Conservation (phyloP, 2,329 filamentous ascomycete genomes). For the Cordyceps cateniannulata region DNA sequence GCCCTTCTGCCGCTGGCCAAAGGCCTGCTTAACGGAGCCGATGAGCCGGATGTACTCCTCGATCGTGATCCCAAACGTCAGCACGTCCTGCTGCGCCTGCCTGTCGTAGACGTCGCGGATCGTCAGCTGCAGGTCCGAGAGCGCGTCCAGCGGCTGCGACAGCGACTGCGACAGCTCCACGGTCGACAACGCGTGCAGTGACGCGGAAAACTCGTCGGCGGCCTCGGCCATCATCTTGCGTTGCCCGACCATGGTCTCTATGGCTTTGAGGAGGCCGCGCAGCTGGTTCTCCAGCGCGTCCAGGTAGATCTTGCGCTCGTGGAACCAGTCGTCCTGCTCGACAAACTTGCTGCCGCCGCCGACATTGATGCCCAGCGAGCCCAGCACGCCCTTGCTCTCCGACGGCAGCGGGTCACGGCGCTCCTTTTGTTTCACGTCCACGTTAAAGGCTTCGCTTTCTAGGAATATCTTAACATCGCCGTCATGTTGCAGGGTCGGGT, state of each 20-base stretch:
- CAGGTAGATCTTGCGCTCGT: slow-evolving; percentile 89
- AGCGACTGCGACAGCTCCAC: slow-evolving; percentile 88
- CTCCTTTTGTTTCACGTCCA: slow-evolving; percentile 97
- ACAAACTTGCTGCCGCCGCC: slow-evolving; percentile 83
- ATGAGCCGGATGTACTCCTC: slow-evolving; percentile 98
- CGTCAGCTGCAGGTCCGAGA: slow-evolving; percentile 88
- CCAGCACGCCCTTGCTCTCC: slow-evolving; percentile 91
- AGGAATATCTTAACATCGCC: slow-evolving; percentile 92
- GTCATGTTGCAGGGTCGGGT: slow-evolving; percentile 88
- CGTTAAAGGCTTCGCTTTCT: slow-evolving; percentile 91
- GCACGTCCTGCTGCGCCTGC: slow-evolving; percentile 91
- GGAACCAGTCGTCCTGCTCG: slow-evolving; percentile 99
- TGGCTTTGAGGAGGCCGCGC: slow-evolving; percentile 83
- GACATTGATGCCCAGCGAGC: slow-evolving; percentile 72
- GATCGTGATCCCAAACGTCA: slow-evolving; percentile 94
- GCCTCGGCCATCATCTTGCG: slow-evolving; percentile 91
- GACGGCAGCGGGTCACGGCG: slow-evolving; percentile 76
- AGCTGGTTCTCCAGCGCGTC: slow-evolving; percentile 90
- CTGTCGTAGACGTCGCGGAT: slow-evolving; percentile 94
- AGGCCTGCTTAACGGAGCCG: slow-evolving; percentile 89
- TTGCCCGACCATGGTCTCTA: slow-evolving; percentile 87
- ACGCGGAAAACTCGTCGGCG: slow-evolving; percentile 86
- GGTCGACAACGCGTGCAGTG: slow-evolving; percentile 83
- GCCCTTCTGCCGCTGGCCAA: slow-evolving; percentile 86
- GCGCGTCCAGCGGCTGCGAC: slow-evolving; percentile 80